Percentiles rank a stretch among this genome's conserved stretches.
Conservation (phyloP, 2,329 filamentous ascomycete genomes). For the Hymenoscyphus albidus region DNA sequence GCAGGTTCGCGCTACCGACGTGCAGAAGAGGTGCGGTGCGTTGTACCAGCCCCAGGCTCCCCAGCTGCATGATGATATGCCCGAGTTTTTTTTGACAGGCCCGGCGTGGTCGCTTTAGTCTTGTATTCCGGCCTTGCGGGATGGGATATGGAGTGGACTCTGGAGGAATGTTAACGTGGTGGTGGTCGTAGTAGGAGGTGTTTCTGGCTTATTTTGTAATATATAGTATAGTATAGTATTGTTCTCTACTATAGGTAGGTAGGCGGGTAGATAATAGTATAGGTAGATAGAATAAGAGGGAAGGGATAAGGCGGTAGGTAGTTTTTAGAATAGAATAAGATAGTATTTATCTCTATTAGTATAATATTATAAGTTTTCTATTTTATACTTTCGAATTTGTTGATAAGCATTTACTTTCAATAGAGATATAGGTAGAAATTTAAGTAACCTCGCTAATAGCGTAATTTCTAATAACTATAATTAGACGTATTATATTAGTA, state of each 20-base stretch:
- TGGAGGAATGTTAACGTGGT: too few species aligned
- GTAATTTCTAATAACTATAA: too few species aligned
- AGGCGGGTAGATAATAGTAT: slow-evolving; percentile 1
- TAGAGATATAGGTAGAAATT: too few species aligned
- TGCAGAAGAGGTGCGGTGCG: not conserved
- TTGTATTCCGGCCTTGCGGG: not conserved
- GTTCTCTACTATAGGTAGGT: too few species aligned
- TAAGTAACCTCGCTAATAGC: too few species aligned
- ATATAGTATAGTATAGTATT: too few species aligned
- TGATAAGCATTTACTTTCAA: too few species aligned
- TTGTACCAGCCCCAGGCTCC: not conserved
- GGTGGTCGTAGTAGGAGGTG: not conserved
- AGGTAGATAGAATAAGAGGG: not conserved
- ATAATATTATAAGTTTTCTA: not conserved
- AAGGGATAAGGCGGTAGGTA: not conserved
- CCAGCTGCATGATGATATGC: not conserved
- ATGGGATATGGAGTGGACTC: not conserved
- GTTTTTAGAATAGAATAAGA: not conserved
- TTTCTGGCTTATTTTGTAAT: too few species aligned
- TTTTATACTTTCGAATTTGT: too few species aligned
- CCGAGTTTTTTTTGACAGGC: not conserved
- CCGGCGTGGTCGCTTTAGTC: not conserved
- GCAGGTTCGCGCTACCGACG: not conserved
- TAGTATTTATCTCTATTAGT: not conserved
- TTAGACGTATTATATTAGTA: too few species aligned